Evolutionary conservation across 2,329 filamentous ascomycete species (phyloP), one percentile per base, ranked within the genome.

Genomic region (Curvularia eragrostidis): DNA sequence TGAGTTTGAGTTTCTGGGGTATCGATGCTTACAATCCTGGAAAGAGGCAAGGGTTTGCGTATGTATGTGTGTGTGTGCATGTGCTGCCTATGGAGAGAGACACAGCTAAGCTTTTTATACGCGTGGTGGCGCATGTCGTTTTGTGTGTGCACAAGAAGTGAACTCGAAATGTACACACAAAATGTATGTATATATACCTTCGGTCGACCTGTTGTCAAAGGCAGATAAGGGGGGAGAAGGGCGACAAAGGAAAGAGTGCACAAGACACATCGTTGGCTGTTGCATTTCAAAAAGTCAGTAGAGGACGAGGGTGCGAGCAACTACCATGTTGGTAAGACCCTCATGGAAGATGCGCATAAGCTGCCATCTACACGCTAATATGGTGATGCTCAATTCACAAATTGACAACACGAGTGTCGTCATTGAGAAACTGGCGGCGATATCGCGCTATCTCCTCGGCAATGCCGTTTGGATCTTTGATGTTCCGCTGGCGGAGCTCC

Each of bases 401-500:
- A 57, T 77, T 77, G 66, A 78, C 70, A 38, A 78, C 73, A 51
- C 74, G 64, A 6, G 75, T 73, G 28, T 75, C 71, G 59, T 79
- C 77, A 13, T 76, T 67, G n/a, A 79, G 66, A 47, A 79, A 79
- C 15, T 74, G 62, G 48, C 77, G 75, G 28, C 77, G 77, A 51
- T 73, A 78, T 12, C 73, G 69, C 44, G 74, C 69, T 46, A 79
- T 79, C 60, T 75, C 71, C 36, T 65, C 62, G 43, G 76, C 77
- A 55, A 79, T 76, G 34, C 71, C 68, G 48, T 77, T 74, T 12
- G 74, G 72, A 62, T 79, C 74, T 50, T 73, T 75, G 58, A 72
- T 74, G 58, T 72, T 70, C 19, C 69, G 68, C 56, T 73, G 66
- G 36, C 75, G 75, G 15, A 79, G 68, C 21, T 73, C 69, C 46